Percentiles rank a stretch among this genome's conserved stretches.
phyloP scores from a whole-genome alignment of 2,329 filamentous ascomycete species.

The Dactylella cylindrospora region DNA sequence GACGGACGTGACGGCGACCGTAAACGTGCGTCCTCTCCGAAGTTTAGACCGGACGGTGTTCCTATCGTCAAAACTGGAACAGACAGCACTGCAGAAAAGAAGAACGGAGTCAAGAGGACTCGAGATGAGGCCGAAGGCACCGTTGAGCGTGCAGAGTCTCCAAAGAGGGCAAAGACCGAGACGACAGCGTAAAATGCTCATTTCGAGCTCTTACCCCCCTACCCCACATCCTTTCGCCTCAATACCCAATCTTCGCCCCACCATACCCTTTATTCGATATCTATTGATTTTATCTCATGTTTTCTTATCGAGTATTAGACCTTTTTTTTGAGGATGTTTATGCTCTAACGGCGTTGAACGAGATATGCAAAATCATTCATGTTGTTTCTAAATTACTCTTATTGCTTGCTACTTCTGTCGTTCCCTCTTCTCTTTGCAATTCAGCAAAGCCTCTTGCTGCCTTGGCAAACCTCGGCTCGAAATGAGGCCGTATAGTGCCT shows the following conservation, averaged over 20 bases:
- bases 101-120: background rate
- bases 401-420: too few relatives aligned
- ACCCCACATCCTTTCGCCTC: background rate
- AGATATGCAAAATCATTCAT: too few relatives aligned
- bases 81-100: background rate
- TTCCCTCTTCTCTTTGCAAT: too few relatives aligned
- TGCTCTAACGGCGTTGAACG: too few relatives aligned
- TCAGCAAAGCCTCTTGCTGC: too few relatives aligned
- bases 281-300: background rate
- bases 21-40: slow-evolving; percentile 3
- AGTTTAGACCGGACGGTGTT: slow-evolving; percentile 22
- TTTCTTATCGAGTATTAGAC: background rate
- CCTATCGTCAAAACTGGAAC: slow-evolving; percentile 9
- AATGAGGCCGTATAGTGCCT: too few relatives aligned
- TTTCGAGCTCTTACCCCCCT: background rate
- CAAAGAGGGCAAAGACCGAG: slow-evolving; percentile 13
- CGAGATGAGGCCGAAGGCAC: background rate
- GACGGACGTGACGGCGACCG: slow-evolving; percentile 52
- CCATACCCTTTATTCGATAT: background rate
- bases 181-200: background rate
- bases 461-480: too few relatives aligned
- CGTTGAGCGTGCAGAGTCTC: background rate
- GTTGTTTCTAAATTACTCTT: background rate
- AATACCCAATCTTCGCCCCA: background rate
- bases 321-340: too few relatives aligned